Evolutionary conservation across 352 stramenopile genomes (phyloP).

Genomic region (Pythium brachiatum): DNA sequence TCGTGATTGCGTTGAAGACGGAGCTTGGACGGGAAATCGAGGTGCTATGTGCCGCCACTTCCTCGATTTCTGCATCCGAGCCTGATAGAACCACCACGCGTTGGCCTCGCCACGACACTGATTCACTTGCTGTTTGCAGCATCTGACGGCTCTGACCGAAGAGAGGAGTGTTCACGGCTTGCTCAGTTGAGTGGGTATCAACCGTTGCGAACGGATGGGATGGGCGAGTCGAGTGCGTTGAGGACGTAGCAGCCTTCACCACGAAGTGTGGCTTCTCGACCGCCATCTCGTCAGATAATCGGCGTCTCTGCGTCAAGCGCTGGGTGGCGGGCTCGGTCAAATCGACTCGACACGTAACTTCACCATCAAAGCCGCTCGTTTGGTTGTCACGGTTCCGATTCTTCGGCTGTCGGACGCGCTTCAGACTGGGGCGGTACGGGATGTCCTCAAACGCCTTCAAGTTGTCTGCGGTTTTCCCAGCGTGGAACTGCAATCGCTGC

Average conservation of each 20-base stretch:
- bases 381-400: conserved; percentile 52
- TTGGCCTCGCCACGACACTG: background rate
- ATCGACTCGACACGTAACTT: conserved; percentile 58
- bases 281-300: background rate
- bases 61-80: conserved; percentile 15
- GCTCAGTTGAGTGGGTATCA: background rate
- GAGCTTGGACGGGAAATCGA: background rate
- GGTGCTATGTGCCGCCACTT: conserved; percentile 2
- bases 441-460: conserved; percentile 51
- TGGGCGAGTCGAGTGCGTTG: background rate
- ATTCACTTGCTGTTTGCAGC: background rate
- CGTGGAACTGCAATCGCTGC: conserved; percentile 6
- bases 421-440: conserved; percentile 35
- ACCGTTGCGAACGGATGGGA: background rate
- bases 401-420: conserved; percentile 50
- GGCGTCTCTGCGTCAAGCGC: conserved; percentile 3
- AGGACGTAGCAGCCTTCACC: background rate
- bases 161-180: conserved; percentile 9
- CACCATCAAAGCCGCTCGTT: conserved; percentile 65
- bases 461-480: conserved; percentile 15
- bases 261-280: background rate
- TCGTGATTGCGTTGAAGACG: conserved; percentile 16
- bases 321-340: conserved; percentile 10
- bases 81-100: background rate
- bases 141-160: conserved; percentile 13